Conservation (phyloP, 2,329 filamentous ascomycete species). For the Fusarium agapanthi region DNA sequence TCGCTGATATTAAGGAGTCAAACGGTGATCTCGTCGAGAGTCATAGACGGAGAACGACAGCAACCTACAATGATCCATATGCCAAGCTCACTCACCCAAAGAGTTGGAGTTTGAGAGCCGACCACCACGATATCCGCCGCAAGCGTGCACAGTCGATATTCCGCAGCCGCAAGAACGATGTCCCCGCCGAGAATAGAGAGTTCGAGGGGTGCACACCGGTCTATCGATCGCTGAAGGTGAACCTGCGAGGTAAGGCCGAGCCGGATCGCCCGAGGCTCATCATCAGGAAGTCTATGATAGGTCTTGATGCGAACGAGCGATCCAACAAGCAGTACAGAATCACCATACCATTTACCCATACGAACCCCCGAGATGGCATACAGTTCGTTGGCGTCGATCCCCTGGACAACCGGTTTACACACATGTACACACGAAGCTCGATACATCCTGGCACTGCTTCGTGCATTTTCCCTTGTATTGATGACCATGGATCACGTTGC, state of each 20-base stretch:
- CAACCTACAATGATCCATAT: slow-evolving; percentile 71
- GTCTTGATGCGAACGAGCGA: slow-evolving; percentile 45
- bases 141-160: slow-evolving; percentile 69
- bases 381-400: slow-evolving; percentile 90
- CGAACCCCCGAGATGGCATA: slow-evolving; percentile 82
- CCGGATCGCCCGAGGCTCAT: slow-evolving; percentile 53
- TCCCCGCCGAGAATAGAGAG: slow-evolving; percentile 64
- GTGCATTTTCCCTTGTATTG: slow-evolving; percentile 92
- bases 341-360: slow-evolving; percentile 79
- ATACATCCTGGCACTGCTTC: slow-evolving; percentile 81
- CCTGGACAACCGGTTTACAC: slow-evolving; percentile 84
- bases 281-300: slow-evolving; percentile 54
- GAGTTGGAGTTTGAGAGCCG: slow-evolving; percentile 68
- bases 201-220: slow-evolving; percentile 64
- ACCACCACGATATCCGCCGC: slow-evolving; percentile 79
- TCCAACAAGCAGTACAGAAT: slow-evolving; percentile 60
- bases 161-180: slow-evolving; percentile 60
- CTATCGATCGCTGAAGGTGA: slow-evolving; percentile 61
- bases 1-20: slow-evolving; percentile 53
- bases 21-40: slow-evolving; percentile 49
- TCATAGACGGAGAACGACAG: slow-evolving; percentile 52
- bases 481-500: slow-evolving; percentile 82
- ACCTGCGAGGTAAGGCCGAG: slow-evolving; percentile 52
- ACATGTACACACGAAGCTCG: slow-evolving; percentile 88
- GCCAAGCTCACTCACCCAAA: slow-evolving; percentile 68